Percentiles rank a stretch among this genome's conserved stretches.
phyloP scores from a whole-genome alignment of 306 rosid genomes.

The Carpinus fangiana region DNA sequence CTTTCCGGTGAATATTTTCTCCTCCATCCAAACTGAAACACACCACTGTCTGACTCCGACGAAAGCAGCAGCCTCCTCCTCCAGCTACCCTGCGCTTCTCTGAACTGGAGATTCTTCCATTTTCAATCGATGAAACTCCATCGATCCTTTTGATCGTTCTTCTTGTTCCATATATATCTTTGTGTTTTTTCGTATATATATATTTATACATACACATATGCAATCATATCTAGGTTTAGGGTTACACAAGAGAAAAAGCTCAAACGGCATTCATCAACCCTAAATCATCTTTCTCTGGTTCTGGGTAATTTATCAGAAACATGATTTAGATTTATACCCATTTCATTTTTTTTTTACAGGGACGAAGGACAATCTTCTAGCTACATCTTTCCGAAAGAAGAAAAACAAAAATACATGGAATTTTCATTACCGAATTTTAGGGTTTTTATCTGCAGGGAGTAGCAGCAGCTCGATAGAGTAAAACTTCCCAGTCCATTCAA shows the following conservation, averaged over 20 bases:
- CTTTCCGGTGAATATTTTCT: not conserved
- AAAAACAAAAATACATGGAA: not conserved
- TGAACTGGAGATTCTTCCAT: not conserved
- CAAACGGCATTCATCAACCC: not conserved
- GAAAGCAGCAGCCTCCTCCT: not conserved
- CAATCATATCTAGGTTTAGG: slow-evolving; percentile 7
- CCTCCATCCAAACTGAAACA: not conserved
- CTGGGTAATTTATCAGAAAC: not conserved
- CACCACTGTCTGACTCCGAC: not conserved
- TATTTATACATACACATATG: too few relatives aligned
- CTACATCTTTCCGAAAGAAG: not conserved
- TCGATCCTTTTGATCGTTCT: not conserved
- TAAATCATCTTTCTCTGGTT: not conserved
- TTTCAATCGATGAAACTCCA: not conserved
- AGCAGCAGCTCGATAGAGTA: not conserved
- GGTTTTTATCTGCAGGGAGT: slow-evolving; percentile 3
- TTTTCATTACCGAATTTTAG: not conserved
- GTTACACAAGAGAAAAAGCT: not conserved
- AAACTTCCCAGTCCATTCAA: not conserved
- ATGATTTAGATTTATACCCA: not conserved
- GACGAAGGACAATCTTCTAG: not conserved
- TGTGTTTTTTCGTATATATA: not conserved
- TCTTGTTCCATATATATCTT: not conserved
- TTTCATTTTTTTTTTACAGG: not conserved
- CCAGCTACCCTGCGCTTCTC: not conserved